These are phyloP conservation scores for Backusella tarrabulga DNA, from an alignment of 192 early-diverging fungal species.

Conservation along the genomic window DNA sequence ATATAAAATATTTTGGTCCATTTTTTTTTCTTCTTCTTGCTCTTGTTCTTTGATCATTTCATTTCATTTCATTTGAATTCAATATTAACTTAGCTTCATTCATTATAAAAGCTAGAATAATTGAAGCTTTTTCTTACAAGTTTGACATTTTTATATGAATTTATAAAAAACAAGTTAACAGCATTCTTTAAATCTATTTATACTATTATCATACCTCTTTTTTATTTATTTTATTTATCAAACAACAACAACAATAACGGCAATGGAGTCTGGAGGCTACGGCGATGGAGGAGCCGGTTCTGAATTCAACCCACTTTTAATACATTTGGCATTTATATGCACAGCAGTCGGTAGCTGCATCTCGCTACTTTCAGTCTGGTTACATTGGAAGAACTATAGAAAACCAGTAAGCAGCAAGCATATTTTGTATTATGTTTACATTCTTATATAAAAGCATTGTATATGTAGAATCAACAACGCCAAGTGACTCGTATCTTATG, in stretches of 20 bases:
- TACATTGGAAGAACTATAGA: constrained; percentile 58
- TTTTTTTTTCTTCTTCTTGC: not conserved
- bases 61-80: not conserved
- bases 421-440: not conserved
- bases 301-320: constrained; percentile 38
- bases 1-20: not conserved
- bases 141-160: not conserved
- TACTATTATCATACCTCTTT: not conserved
- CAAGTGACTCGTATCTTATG: constrained; percentile 69
- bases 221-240: not conserved
- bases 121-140: not conserved
- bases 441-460: not conserved
- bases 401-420: constrained; percentile 47
- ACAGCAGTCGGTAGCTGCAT: constrained; percentile 46
- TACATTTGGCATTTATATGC: constrained; percentile 47
- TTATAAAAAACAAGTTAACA: too few species aligned
- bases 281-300: constrained; percentile 47
- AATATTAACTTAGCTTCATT: not conserved
- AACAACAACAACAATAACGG: not conserved
- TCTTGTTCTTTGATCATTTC: not conserved
- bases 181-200: too few species aligned
- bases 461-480: constrained; percentile 51
- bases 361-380: constrained; percentile 51
- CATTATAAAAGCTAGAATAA: not conserved
- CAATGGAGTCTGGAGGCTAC: constrained; percentile 19